Evolutionary conservation across 1,284 basidiomycete genomes (phyloP).

Genomic region (Ustilago tritici): DNA sequence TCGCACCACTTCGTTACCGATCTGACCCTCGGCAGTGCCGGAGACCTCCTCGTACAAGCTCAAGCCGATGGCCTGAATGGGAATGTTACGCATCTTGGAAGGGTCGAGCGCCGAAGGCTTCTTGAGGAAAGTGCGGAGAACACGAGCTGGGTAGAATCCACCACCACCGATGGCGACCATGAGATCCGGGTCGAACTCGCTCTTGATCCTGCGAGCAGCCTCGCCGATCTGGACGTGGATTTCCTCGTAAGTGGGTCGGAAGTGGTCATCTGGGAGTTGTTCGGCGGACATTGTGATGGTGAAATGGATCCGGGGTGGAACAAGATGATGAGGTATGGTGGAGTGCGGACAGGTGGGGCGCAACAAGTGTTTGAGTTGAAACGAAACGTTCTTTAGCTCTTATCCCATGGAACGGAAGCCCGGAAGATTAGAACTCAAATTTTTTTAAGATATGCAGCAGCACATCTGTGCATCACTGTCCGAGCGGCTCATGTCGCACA

Average conservation of each 20-base stretch:
- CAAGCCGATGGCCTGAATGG: conserved; percentile 69
- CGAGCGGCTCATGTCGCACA: background rate
- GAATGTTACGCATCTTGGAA: conserved; percentile 65
- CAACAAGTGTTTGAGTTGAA: background rate
- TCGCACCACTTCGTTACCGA: conserved; percentile 67
- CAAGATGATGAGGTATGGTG: conserved; percentile 2
- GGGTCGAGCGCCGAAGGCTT: conserved; percentile 57
- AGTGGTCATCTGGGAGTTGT: conserved; percentile 67
- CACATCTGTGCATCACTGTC: background rate
- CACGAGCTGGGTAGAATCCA: conserved; percentile 68
- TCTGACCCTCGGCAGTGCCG: conserved; percentile 58
- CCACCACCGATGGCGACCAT: conserved; percentile 68
- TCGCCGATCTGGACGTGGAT: conserved; percentile 66
- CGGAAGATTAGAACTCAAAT: conserved; percentile 4
- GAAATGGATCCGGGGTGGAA: background rate
- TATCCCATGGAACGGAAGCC: background rate
- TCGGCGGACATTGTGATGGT: conserved; percentile 37
- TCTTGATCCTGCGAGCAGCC: conserved; percentile 60
- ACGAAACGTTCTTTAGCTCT: background rate
- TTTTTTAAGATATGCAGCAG: conserved; percentile 2
- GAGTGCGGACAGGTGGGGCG: conserved; percentile 3
- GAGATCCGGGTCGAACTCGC: conserved; percentile 63
- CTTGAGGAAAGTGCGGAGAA: conserved; percentile 68
- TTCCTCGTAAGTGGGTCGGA: conserved; percentile 68
- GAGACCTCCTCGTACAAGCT: conserved; percentile 68